Percentiles rank a stretch among this genome's conserved stretches.
Conservation (phyloP, 2,329 filamentous ascomycete genomes). For the Fusarium beomiforme region DNA sequence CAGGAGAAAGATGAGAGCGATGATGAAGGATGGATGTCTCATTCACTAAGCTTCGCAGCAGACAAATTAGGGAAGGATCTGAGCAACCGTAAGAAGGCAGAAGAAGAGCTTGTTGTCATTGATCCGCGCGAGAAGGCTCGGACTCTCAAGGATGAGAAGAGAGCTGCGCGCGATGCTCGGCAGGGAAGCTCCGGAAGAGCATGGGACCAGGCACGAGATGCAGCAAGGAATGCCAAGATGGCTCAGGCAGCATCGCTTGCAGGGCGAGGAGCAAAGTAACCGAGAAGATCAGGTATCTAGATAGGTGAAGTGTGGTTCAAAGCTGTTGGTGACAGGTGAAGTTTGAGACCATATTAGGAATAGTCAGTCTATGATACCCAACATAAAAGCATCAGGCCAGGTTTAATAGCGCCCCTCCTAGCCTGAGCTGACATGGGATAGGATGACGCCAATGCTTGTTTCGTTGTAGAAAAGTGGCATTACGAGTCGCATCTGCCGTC, state of each 20-base stretch:
- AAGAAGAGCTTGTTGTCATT: conserved; percentile 91
- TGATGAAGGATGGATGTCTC: conserved; percentile 83
- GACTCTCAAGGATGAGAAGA: conserved; percentile 74
- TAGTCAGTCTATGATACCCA: conserved; percentile 35
- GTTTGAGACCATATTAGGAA: conserved; percentile 24
- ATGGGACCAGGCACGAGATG: conserved; percentile 61
- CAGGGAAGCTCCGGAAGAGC: conserved; percentile 64
- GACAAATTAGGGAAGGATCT: conserved; percentile 93
- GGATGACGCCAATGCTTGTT: conserved; percentile 22
- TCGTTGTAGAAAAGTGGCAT: conserved; percentile 29
- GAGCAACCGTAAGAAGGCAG: conserved; percentile 88
- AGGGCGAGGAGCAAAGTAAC: conserved; percentile 65
- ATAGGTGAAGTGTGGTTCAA: conserved; percentile 7
- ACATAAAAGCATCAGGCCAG: conserved; percentile 15
- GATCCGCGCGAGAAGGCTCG: conserved; percentile 87
- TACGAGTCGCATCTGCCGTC: conserved; percentile 27
- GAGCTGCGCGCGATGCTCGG: conserved; percentile 64
- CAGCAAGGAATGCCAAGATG: conserved; percentile 66
- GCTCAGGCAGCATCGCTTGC: conserved; percentile 62
- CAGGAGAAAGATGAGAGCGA: conserved; percentile 67
- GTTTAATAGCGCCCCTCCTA: conserved; percentile 25
- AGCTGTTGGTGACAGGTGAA: conserved; percentile 5
- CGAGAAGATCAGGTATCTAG: conserved; percentile 9
- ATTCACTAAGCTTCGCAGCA: conserved; percentile 85
- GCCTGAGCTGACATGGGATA: conserved; percentile 1